Base-by-base conservation (phyloP, 441 rosid genomes). In the Brassica balearica region DNA sequence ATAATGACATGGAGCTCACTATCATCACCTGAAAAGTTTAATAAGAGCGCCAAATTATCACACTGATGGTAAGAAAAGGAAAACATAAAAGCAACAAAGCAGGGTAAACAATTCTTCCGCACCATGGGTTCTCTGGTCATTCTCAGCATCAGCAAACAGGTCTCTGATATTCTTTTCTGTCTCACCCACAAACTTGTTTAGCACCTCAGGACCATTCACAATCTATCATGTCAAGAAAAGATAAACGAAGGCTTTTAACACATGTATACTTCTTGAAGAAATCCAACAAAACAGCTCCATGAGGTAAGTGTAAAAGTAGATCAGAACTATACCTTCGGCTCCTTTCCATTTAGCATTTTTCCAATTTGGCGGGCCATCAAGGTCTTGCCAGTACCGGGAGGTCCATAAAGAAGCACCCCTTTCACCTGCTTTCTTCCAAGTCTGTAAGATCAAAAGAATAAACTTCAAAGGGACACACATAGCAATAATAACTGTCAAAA, bases 361-460 rank as follows among this genome's bases (percentile, higher is more conserved):
- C 99, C 99, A 79, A 96, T 96, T 83, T 96, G 99, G 63, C 98
- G 97, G 78, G 99, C 99, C 91, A 96, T 94, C 60, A 94, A 95
- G 75, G 99, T 96, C 82, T 96, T 96, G 15, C 99, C 98, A 32
- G 98, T 96, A 65, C 99, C 99, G 73, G 98, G 98, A 82, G 99
- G 99, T 64, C 99, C 98, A 87, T 59, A 85, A 60, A 96, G 97
- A 82, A 96, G 88, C 96, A 96, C 92, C n/a, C 99, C 99, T 72
- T 96, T 96, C 36, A 94, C 99, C 55, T 94, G 96, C 82, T 96
- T 94, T 73, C 88, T 88, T 72, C 99, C 99, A 89, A 96, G 74
- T 83, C 99, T 96, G 85, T 71, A 88, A 82, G 63, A 79, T 77
- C 77, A 85, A 74, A 67, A 77, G 43, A 63, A 65, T 55, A 36